Evolutionary conservation across 257 asterid species (phyloP), one percentile per base, ranked within the genome.

Genomic region (Plantago major): DNA sequence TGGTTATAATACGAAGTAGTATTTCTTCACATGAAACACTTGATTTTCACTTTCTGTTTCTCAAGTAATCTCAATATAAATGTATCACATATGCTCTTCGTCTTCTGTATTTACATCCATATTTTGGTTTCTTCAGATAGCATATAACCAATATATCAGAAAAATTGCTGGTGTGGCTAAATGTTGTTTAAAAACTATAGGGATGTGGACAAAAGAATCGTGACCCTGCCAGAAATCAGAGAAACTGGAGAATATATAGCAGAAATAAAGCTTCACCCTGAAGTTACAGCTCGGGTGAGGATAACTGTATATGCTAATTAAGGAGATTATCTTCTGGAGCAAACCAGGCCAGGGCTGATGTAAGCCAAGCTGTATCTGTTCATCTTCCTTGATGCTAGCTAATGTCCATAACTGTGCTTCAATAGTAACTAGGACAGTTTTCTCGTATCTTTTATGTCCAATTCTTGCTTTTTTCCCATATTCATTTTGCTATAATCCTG

Each of bases 241-340:
- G 99, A 93, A 83, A 87, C 91, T 11, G 99, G 97, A 69, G 99
- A 84, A 72, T 89, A 92, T 61, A 16, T 78, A 46, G 97, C 97
- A 58, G 96, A 93, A 82, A 70, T 86, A 68, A 83, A 83, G 86
- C 88, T 85, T 65, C 94, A 85, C 69, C 88, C 90, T 3, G 99
- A 93, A 0, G 97, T 93, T 71, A 73, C 89, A 37, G 96, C 99
- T 68, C 86, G 71, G 60, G 79, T 89, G 46, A 80, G 85, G 83
- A 16, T 93, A 73, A 87, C 54, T 7, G 96, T 93, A 46, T 87
- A 15, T 64, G 86, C 88, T 63, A 85, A 83, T 64, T 85, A 68
- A 76, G 37, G 7, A 43, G 58, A 22, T 17, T 11, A 42, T 18
- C 49, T 30, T 14, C 46, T 49, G 55, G 37, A 26, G 42, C 13